Evolutionary conservation across 345 rosid genomes (phyloP).

Genomic region (Gynandropsis gynandra): DNA sequence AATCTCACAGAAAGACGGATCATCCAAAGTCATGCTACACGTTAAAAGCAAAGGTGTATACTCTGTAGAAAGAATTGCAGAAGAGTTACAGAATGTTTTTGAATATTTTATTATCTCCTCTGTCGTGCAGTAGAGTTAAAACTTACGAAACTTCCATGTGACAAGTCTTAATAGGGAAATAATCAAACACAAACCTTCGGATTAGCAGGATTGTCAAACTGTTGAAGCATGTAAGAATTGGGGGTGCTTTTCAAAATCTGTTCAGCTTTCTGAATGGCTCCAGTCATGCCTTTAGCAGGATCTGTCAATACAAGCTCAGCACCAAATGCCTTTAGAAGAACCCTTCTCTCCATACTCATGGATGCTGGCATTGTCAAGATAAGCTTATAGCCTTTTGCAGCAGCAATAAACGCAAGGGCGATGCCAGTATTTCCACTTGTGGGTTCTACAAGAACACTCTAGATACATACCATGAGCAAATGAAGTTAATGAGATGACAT

Average conservation of each 20-base stretch:
- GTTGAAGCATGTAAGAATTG: conserved; percentile 67
- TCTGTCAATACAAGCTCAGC: conserved; percentile 83
- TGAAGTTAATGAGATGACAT: neutral
- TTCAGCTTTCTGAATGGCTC: conserved; percentile 71
- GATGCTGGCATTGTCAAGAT: conserved; percentile 80
- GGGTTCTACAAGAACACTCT: conserved; percentile 83
- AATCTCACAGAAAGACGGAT: neutral
- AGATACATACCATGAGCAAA: neutral
- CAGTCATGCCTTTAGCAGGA: conserved; percentile 72
- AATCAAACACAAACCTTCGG: conserved; percentile 50
- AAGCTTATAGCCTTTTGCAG: conserved; percentile 69
- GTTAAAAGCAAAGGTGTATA: neutral
- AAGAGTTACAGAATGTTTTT: neutral
- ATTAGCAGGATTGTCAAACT: conserved; percentile 86
- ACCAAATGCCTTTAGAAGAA: conserved; percentile 81
- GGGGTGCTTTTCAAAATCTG: conserved; percentile 66
- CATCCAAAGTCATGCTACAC: neutral
- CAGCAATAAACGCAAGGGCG: conserved; percentile 84
- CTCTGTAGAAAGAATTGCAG: conserved; percentile 3
- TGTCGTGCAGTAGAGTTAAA: neutral
- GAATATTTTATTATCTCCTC: neutral
- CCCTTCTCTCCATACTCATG: conserved; percentile 81
- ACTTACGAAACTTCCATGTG: conserved; percentile 4
- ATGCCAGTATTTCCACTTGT: conserved; percentile 97
- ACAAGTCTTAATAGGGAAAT: neutral